A percentile compares a stretch with the other conserved stretches of the same genome.
Conservation (phyloP, 495 filamentous ascomycete species). For the Aspergillus sparsus region DNA sequence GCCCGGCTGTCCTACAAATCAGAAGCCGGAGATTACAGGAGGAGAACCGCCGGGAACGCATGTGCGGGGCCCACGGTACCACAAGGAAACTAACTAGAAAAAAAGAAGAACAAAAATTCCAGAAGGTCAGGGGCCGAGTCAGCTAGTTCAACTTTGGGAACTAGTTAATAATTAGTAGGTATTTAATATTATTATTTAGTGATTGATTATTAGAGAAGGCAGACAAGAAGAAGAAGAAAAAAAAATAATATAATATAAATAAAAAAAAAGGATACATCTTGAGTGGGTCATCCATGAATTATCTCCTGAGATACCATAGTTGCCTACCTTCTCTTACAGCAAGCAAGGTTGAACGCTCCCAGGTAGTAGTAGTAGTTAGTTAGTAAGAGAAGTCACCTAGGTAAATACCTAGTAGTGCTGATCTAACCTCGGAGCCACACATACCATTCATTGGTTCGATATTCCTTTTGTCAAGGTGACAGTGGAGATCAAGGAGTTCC, state of each 20-base stretch:
- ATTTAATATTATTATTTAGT: not conserved
- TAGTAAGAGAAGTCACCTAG: conserved; percentile 5
- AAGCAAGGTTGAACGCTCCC: not conserved
- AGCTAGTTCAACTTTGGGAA: not conserved
- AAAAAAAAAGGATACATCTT: not conserved
- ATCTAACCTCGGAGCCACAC: conserved; percentile 6
- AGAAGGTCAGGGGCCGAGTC: conserved; percentile 28
- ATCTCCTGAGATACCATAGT: conserved; percentile 7
- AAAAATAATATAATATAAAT: no score
- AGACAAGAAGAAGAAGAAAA: not conserved
- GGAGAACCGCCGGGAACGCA: conserved; percentile 28
- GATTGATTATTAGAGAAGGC: not conserved
- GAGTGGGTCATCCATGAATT: not conserved
- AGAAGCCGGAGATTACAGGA: conserved; percentile 31
- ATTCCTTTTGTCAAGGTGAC: not conserved
- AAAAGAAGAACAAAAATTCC: conserved; percentile 24
- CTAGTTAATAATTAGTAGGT: not conserved
- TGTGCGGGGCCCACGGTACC: conserved; percentile 25
- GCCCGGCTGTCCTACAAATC: conserved; percentile 29
- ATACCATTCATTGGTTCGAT: not conserved
- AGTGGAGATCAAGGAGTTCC: not conserved
- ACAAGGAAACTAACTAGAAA: conserved; percentile 12
- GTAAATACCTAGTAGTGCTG: conserved; percentile 5
- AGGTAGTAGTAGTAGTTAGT: no score
- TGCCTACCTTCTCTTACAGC: no score